These are phyloP conservation scores for Candida tallmaniae DNA, from an alignment of 805 yeast genomes.

Conservation along the genomic window DNA sequence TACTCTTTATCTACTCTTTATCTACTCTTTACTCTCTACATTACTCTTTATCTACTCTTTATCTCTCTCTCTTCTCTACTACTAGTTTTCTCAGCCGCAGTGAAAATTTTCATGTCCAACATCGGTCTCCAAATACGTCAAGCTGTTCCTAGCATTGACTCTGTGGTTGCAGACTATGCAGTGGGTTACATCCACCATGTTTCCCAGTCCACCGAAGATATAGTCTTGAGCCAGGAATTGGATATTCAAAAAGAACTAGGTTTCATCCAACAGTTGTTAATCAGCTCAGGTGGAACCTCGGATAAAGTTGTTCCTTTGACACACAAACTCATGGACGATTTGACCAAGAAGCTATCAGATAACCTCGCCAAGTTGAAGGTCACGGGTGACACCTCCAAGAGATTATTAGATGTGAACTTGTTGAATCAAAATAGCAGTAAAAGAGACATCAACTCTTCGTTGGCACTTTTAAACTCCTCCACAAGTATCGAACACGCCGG, in stretches of 20 bases:
- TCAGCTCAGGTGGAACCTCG: slow-evolving; percentile 77
- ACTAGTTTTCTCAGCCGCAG: too few species aligned
- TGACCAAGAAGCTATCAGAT: slow-evolving; percentile 51
- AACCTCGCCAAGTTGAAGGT: slow-evolving; percentile 70
- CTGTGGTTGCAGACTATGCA: slow-evolving; percentile 84
- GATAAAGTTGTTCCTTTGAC: slow-evolving; percentile 50
- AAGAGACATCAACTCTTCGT: slow-evolving; percentile 69
- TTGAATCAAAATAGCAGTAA: slow-evolving; percentile 52
- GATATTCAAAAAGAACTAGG: slow-evolving; percentile 63
- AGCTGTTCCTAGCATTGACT: slow-evolving; percentile 82
- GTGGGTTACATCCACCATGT: slow-evolving; percentile 86
- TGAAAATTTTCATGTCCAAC: slow-evolving; percentile 29
- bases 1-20: too few species aligned
- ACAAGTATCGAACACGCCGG: slow-evolving; percentile 90
- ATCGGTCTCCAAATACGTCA: slow-evolving; percentile 63
- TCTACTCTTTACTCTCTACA: too few species aligned
- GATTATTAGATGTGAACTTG: slow-evolving; percentile 76
- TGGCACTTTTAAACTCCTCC: slow-evolving; percentile 72
- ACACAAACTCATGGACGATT: slow-evolving; percentile 41
- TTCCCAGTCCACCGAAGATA: slow-evolving; percentile 71
- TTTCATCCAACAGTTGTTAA: slow-evolving; percentile 61
- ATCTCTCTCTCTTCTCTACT: too few species aligned
- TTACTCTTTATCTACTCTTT: too few species aligned
- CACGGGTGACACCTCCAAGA: slow-evolving; percentile 84
- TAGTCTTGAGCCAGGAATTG: slow-evolving; percentile 71